phyloP scores from a whole-genome alignment of 1,284 basidiomycete species.

The Calocybe gambosa region DNA sequence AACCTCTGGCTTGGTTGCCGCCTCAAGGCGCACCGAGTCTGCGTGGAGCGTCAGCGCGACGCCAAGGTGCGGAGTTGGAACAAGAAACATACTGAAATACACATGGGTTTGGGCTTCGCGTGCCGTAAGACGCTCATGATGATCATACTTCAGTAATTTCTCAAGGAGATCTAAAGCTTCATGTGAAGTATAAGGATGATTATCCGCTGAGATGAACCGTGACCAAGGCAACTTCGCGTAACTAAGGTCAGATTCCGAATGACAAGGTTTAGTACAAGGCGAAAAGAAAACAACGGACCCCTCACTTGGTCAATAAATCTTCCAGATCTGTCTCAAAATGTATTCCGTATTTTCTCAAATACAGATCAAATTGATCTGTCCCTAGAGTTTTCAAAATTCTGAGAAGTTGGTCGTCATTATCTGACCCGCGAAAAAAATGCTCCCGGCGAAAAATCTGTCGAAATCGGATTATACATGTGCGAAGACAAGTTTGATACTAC shows the following conservation, averaged over 20 bases:
- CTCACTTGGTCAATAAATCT: constrained; percentile 57
- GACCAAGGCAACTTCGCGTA: constrained; percentile 77
- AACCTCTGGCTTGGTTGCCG: constrained; percentile 43
- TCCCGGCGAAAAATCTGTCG: constrained; percentile 66
- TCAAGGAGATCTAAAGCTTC: constrained; percentile 81
- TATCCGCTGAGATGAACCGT: constrained; percentile 66
- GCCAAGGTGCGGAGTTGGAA: constrained; percentile 7
- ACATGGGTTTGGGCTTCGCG: constrained; percentile 70
- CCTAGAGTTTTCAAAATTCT: constrained; percentile 87
- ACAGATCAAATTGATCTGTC: constrained; percentile 74
- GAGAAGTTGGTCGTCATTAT: constrained; percentile 87
- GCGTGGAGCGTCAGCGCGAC: constrained; percentile 1
- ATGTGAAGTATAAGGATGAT: constrained; percentile 65
- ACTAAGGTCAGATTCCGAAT: constrained; percentile 26
- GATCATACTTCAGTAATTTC: constrained; percentile 80
- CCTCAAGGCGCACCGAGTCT: constrained; percentile 53
- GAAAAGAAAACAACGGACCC: constrained; percentile 4
- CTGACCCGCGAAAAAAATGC: constrained; percentile 86
- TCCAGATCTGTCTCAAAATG: constrained; percentile 69
- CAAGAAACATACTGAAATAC: constrained; percentile 60
- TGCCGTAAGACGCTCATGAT: constrained; percentile 79
- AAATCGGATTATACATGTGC: constrained; percentile 1
- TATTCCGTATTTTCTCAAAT: constrained; percentile 70
- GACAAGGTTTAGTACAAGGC: constrained; percentile 7
- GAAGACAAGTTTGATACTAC: constrained; percentile 16